Conservation (phyloP, 2,329 filamentous ascomycete genomes). For the Alternaria rosae region DNA sequence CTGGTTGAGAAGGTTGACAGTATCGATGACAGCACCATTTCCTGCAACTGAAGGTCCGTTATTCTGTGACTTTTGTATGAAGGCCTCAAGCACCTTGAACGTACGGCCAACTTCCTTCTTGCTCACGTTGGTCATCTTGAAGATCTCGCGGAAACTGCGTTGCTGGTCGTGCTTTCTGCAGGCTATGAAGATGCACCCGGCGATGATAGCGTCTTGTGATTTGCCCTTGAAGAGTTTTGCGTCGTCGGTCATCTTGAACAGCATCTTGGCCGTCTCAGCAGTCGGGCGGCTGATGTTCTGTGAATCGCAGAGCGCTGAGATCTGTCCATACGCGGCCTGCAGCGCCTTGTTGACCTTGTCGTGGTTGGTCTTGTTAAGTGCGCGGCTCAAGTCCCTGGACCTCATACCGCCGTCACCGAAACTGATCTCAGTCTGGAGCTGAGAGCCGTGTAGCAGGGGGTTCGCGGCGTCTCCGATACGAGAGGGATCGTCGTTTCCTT, state of each 20-base stretch:
- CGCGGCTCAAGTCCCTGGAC: conserved; percentile 78
- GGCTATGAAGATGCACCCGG: conserved; percentile 96
- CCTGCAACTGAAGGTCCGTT: conserved; percentile 32
- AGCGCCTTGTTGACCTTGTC: conserved; percentile 86
- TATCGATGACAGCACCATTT: conserved; percentile 55
- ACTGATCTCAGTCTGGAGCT: conserved; percentile 87
- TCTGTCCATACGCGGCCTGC: conserved; percentile 85
- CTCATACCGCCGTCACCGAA: conserved; percentile 77
- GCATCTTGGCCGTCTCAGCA: conserved; percentile 88
- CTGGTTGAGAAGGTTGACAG: conserved; percentile 66
- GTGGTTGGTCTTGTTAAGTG: conserved; percentile 80
- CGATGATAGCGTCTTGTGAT: conserved; percentile 90
- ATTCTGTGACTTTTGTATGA: conserved; percentile 72
- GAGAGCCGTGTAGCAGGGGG: conserved; percentile 85
- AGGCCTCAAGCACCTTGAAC: conserved; percentile 91
- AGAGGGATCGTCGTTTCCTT: conserved; percentile 93
- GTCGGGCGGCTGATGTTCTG: conserved; percentile 75
- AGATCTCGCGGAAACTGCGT: conserved; percentile 94
- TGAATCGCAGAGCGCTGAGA: conserved; percentile 80
- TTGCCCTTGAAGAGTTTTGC: conserved; percentile 95
- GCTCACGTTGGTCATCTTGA: conserved; percentile 87
- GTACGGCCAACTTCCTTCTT: conserved; percentile 98
- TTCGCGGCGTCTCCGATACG: conserved; percentile 97
- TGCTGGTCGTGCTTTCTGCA: conserved; percentile 88
- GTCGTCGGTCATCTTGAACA: conserved; percentile 95